Conservation (phyloP, 2,329 filamentous ascomycete species). For the Fusarium xyrophilum region DNA sequence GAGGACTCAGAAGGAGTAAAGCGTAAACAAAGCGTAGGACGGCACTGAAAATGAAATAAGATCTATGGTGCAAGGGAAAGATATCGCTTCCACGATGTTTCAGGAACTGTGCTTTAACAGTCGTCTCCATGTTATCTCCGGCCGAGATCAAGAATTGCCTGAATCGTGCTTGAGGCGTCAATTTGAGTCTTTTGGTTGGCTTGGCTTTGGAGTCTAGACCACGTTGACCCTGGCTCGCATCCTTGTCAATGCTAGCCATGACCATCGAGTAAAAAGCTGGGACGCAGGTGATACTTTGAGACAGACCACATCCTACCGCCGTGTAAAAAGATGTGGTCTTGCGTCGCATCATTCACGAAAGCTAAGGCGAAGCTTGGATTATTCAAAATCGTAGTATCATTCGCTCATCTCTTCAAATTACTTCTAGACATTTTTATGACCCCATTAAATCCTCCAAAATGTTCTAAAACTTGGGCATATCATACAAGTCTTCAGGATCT, state of each 20-base stretch:
- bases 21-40: background rate
- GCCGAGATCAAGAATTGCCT: background rate
- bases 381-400: background rate
- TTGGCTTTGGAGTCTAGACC: background rate
- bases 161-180: background rate
- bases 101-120: background rate
- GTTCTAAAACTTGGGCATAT: constrained; percentile 29
- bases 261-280: background rate
- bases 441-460: background rate
- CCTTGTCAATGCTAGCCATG: background rate
- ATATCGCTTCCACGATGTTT: background rate
- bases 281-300: too few relatives aligned
- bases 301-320: too few relatives aligned
- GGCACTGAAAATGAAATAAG: background rate
- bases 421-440: too few relatives aligned
- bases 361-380: too few relatives aligned
- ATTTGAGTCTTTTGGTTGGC: background rate
- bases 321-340: background rate
- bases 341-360: background rate
- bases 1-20: background rate
- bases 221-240: background rate
- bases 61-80: background rate
- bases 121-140: background rate
- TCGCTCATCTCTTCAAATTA: background rate
- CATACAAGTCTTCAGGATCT: constrained; percentile 36